phyloP scores from a whole-genome alignment of 257 asterid species.

The Catharanthus roseus region DNA sequence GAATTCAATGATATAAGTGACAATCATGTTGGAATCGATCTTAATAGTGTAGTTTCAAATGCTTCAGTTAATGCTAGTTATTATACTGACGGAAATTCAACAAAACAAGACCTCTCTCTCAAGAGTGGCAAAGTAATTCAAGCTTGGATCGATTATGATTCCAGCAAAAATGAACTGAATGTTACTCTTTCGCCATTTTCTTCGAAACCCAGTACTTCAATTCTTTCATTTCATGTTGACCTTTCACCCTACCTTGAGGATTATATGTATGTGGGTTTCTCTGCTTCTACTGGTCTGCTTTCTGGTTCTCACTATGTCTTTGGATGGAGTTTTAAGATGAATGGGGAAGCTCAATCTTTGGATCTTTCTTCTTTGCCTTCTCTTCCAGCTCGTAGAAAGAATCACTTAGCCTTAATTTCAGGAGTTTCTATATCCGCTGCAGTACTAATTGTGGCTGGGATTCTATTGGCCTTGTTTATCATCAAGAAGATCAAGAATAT shows the following conservation, averaged over 20 bases:
- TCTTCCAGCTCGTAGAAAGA: slow-evolving; percentile 27
- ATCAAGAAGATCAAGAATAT: slow-evolving; percentile 37
- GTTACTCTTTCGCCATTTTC: slow-evolving; percentile 57
- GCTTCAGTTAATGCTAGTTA: slow-evolving; percentile 47
- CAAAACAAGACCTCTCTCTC: slow-evolving; percentile 27
- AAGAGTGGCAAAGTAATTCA: slow-evolving; percentile 46
- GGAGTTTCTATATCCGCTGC: slow-evolving; percentile 32
- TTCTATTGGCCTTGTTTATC: slow-evolving; percentile 20
- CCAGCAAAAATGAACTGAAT: slow-evolving; percentile 26
- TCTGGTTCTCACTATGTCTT: slow-evolving; percentile 61
- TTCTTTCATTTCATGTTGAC: slow-evolving; percentile 48
- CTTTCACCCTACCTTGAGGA: slow-evolving; percentile 48
- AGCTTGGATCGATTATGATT: slow-evolving; percentile 71
- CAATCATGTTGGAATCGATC: slow-evolving; percentile 70
- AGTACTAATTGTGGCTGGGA: slow-evolving; percentile 24
- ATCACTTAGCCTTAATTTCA: slow-evolving; percentile 20
- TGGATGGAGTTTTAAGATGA: slow-evolving; percentile 75
- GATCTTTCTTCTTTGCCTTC: slow-evolving; percentile 50
- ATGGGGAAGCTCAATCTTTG: slow-evolving; percentile 47
- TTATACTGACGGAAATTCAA: slow-evolving; percentile 25
- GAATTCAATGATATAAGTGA: slow-evolving; percentile 53
- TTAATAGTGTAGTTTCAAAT: slow-evolving; percentile 47
- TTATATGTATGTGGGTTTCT: slow-evolving; percentile 71
- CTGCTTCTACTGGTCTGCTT: slow-evolving; percentile 74
- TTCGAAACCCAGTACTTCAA: slow-evolving; percentile 42